These are phyloP conservation scores for Pistacia integerrima DNA, from an alignment of 345 rosid species.

Conservation along the genomic window DNA sequence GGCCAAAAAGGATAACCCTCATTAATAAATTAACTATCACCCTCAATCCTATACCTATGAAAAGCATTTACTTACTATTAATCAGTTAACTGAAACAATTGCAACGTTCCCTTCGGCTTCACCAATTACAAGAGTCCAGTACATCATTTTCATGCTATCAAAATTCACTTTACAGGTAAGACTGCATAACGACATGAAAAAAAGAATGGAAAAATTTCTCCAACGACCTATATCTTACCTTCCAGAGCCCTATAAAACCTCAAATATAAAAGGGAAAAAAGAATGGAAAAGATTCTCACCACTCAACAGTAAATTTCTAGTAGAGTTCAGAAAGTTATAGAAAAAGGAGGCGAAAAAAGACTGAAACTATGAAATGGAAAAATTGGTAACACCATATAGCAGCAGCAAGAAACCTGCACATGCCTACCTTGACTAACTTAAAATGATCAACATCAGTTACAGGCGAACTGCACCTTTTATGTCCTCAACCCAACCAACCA, in stretches of 20 bases:
- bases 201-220: conserved; percentile 31
- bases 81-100: conserved; percentile 29
- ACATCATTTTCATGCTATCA: conserved; percentile 54
- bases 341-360: conserved; percentile 13
- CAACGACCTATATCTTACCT: conserved; percentile 46
- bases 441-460: conserved; percentile 48
- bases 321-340: conserved; percentile 27
- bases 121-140: conserved; percentile 59
- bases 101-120: conserved; percentile 32
- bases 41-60: background rate
- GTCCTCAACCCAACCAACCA: conserved; percentile 37
- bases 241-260: conserved; percentile 36
- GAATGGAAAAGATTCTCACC: conserved; percentile 47
- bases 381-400: conserved; percentile 38
- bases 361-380: conserved; percentile 30
- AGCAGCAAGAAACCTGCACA: conserved; percentile 42
- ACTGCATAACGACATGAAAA: conserved; percentile 25
- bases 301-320: conserved; percentile 33
- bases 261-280: conserved; percentile 20
- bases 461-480: conserved; percentile 36
- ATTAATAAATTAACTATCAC: background rate
- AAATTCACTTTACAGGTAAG: conserved; percentile 71
- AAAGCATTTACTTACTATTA: conserved; percentile 13
- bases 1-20: background rate
- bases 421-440: conserved; percentile 50